These are phyloP conservation scores for Rosa persica DNA, from an alignment of 306 rosid species.

Conservation along the genomic window DNA sequence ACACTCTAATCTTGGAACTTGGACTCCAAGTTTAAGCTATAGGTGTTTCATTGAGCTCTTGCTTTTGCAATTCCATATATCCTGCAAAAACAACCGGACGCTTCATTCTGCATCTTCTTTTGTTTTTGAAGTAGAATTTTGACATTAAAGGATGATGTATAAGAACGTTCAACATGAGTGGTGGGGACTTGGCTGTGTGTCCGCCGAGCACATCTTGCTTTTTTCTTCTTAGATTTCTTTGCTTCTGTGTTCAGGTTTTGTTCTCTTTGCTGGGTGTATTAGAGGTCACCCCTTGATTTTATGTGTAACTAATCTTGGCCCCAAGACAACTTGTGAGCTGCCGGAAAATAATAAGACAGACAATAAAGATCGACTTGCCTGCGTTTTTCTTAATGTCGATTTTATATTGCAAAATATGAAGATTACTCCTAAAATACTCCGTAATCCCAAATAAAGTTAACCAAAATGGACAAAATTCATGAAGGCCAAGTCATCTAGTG, in stretches of 20 bases:
- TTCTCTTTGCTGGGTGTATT: background rate
- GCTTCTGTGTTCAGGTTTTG: background rate
- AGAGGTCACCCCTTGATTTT: background rate
- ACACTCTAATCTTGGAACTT: constrained; percentile 82
- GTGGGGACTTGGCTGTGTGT: background rate
- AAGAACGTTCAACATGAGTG: background rate
- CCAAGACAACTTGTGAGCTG: background rate
- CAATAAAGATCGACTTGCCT: background rate
- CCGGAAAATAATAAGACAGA: background rate
- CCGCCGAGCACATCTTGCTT: background rate
- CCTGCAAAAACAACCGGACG: constrained; percentile 5
- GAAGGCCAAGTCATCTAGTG: too few species aligned
- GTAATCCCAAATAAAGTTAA: background rate
- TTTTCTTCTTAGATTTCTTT: background rate
- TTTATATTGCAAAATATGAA: too few species aligned
- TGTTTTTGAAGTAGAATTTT: constrained; percentile 13
- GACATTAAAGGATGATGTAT: background rate
- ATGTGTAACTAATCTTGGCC: background rate
- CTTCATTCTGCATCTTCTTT: constrained; percentile 13
- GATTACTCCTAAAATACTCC: too few species aligned
- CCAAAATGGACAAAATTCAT: too few species aligned
- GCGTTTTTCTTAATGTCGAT: background rate
- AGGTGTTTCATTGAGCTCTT: constrained; percentile 18
- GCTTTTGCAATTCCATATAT: constrained; percentile 19
- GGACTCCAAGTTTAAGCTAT: constrained; percentile 53